phyloP scores from a whole-genome alignment of 2,329 filamentous ascomycete species.

The Madurella fahalii region DNA sequence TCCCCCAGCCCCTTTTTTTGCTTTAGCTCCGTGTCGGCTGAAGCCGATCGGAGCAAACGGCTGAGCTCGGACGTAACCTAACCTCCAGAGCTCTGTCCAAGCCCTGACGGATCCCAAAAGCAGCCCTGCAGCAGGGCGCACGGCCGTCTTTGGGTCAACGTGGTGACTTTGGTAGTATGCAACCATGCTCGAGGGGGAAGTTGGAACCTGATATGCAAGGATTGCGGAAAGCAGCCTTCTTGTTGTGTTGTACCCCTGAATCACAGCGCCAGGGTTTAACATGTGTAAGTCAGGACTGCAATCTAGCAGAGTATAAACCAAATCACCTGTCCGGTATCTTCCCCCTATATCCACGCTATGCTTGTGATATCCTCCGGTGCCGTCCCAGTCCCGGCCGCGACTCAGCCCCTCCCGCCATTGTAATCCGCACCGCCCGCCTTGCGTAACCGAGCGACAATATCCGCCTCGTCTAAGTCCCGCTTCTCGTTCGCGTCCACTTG shows the following conservation, averaged over 20 bases:
- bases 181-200: no score
- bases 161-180: no score
- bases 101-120: no score
- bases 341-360: constrained; percentile 13
- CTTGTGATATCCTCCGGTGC: neutral
- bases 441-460: constrained; percentile 57
- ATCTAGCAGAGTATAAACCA: neutral
- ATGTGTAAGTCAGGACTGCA: neutral
- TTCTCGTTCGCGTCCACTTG: constrained; percentile 59
- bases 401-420: constrained; percentile 58
- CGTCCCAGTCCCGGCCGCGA: neutral
- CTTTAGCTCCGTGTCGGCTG: no score
- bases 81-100: no score
- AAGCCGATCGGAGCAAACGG: no score
- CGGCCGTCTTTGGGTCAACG: no score
- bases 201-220: no score
- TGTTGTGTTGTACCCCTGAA: no score
- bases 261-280: neutral
- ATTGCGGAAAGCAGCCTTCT: no score
- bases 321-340: neutral
- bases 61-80: no score
- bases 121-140: no score
- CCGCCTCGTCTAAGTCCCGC: constrained; percentile 57
- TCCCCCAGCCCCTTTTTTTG: neutral
- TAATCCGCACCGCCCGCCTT: constrained; percentile 68